Base-by-base conservation (phyloP, 2,329 filamentous ascomycete species). In the Alternaria sp. region DNA sequence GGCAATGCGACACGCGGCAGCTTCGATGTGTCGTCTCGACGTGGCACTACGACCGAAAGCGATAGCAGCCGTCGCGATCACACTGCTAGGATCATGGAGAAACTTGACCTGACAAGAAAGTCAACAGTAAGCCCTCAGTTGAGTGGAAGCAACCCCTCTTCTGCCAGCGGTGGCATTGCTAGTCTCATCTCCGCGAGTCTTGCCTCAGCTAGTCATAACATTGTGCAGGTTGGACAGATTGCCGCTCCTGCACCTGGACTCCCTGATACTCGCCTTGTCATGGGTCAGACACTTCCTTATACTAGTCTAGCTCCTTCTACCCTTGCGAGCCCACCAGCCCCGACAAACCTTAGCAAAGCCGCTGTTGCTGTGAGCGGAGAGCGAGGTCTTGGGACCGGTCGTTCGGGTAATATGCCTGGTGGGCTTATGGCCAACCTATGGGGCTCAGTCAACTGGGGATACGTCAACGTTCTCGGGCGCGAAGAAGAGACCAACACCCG, bases 341-440 rank as follows among this genome's bases (percentile, higher is more conserved):
- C 91, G 32, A 98, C 94, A 2, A 93, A 89, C 64, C 85, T 97
- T 70, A 97, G 94, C 80, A 93, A 92, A 72, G 89, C 89, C 22
- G 94, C 94, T 22, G 91, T 97, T 24, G 84, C 92, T 26, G 87
- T 94, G 16, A 92, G 90, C 68, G 90, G 89, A 52, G 93, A 97
- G 72, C 87, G 90, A 61, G 88, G 88, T 2, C 83, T 93, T 57
- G 86, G 85, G 3, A 78, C 88, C 18, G 88, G 88, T n/a, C 80
- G 81, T 49, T 82, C 82, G 61, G 87, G 90, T 42, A 87, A 87
- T 22, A 88, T 97, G 79, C 92, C 94, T 1, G 91, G 91, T 51
- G 93, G 92, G 14, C 88, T 97, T 62, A 87, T 97, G 82, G 94
- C 94, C 32, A 98, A 98, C 75, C 86, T 96, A 57, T 98, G 94